Evolutionary conservation across 805 yeast genomes (phyloP).

Genomic region (Teunomyces pallodes): DNA sequence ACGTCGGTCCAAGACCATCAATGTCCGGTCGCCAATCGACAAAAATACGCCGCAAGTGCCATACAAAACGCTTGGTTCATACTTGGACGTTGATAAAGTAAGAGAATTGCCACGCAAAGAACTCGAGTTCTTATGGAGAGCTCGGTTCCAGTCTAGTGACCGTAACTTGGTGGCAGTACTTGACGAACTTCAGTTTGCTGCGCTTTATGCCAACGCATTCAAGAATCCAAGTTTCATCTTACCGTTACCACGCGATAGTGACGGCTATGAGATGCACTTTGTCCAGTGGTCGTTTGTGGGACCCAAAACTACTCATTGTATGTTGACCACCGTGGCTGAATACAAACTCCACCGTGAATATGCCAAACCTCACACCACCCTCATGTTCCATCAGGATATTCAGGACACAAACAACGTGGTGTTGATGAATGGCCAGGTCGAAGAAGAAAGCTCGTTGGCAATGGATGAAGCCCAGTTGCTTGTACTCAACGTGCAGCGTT

Average conservation of each 20-base stretch:
- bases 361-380: constrained; percentile 93
- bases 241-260: constrained; percentile 71
- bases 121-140: constrained; percentile 83
- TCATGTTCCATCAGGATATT: constrained; percentile 83
- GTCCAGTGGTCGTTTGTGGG: constrained; percentile 93
- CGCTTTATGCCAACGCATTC: constrained; percentile 63
- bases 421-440: constrained; percentile 84
- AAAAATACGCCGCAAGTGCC: constrained; percentile 44
- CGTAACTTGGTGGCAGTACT: constrained; percentile 65
- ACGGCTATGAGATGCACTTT: constrained; percentile 78
- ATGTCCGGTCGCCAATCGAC: constrained; percentile 34
- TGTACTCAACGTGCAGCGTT: constrained; percentile 72
- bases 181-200: constrained; percentile 55
- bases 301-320: constrained; percentile 77
- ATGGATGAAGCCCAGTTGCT: constrained; percentile 76
- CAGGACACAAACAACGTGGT: constrained; percentile 57
- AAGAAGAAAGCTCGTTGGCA: constrained; percentile 63
- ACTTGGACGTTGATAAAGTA: constrained; percentile 66
- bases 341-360: constrained; percentile 86
- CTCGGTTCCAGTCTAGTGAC: constrained; percentile 67
- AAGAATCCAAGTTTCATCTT: constrained; percentile 80
- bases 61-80: constrained; percentile 70
- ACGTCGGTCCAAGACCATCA: constrained; percentile 23
- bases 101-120: constrained; percentile 55
- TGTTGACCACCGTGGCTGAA: constrained; percentile 89